A percentile compares a stretch with the other conserved stretches of the same genome.
Evolutionary conservation across 495 filamentous ascomycete species (phyloP).

Genomic region (Pyronema omphalodes): DNA sequence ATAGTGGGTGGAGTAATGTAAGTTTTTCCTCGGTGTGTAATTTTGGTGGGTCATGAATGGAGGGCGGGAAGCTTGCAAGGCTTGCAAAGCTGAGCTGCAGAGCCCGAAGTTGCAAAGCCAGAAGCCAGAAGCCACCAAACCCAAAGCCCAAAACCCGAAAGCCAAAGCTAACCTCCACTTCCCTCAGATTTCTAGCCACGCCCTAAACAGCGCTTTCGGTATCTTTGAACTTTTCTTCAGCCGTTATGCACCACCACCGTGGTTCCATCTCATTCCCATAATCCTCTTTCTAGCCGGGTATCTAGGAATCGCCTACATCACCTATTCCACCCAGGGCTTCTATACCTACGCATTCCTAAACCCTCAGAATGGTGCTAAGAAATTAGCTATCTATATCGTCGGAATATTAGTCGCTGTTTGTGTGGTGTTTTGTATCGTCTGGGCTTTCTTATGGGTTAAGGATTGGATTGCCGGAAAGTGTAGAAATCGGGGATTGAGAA

Average conservation of each 20-base stretch:
- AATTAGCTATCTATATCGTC: constrained; percentile 38
- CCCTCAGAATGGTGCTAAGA: constrained; percentile 26
- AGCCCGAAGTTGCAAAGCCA: too few species aligned
- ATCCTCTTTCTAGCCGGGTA: constrained; percentile 50
- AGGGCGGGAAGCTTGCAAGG: too few species aligned
- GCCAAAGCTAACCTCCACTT: not conserved
- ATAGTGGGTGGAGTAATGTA: constrained; percentile 49
- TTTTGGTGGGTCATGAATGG: too few species aligned
- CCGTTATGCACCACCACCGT: constrained; percentile 38
- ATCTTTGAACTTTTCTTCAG: constrained; percentile 53
- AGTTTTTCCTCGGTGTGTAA: constrained; percentile 3
- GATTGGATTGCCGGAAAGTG: constrained; percentile 22
- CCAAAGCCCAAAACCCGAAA: too few species aligned
- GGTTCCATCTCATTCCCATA: constrained; percentile 38
- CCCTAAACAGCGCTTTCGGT: constrained; percentile 51
- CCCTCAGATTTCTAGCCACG: constrained; percentile 49
- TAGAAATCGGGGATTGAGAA: too few species aligned
- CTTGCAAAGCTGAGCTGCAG: too few species aligned
- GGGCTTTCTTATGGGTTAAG: constrained; percentile 35
- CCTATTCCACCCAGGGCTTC: constrained; percentile 44
- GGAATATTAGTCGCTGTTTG: constrained; percentile 46
- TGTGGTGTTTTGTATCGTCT: constrained; percentile 42
- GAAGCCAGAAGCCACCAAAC: too few species aligned
- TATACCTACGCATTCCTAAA: constrained; percentile 64
- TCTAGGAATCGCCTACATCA: constrained; percentile 56